Conservation (phyloP, 2,329 filamentous ascomycete species). For the Alternaria arborescens region DNA sequence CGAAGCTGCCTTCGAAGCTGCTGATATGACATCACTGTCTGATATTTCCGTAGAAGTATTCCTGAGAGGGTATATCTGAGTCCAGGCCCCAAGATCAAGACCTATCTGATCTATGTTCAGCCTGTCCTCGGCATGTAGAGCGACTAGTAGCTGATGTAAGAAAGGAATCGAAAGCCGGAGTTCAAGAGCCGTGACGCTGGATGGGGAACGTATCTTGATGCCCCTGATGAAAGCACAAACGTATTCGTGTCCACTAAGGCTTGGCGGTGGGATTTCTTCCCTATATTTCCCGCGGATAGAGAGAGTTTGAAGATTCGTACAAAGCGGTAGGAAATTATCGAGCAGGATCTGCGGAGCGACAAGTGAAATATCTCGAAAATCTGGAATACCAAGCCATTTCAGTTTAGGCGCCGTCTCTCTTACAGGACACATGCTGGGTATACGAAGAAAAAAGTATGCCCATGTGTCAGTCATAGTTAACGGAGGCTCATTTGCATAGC, state of each 20-base stretch:
- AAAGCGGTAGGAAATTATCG: slow-evolving; percentile 10
- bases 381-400: slow-evolving; percentile 32
- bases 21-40: slow-evolving; percentile 6
- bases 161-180: slow-evolving; percentile 29
- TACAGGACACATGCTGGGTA: background rate
- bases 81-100: slow-evolving; percentile 40
- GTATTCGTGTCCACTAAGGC: slow-evolving; percentile 15
- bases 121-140: slow-evolving; percentile 4
- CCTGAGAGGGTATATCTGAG: slow-evolving; percentile 29
- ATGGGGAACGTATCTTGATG: slow-evolving; percentile 9
- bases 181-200: slow-evolving; percentile 26
- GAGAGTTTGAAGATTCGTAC: slow-evolving; percentile 25
- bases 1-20: slow-evolving; percentile 8
- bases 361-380: slow-evolving; percentile 12
- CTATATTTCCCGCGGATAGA: slow-evolving; percentile 30
- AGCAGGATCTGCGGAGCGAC: background rate
- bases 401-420: slow-evolving; percentile 2
- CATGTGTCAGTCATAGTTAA: background rate
- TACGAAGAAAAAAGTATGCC: background rate
- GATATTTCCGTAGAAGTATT: background rate
- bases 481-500: background rate
- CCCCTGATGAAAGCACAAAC: slow-evolving; percentile 6
- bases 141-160: slow-evolving; percentile 20
- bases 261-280: slow-evolving; percentile 4
- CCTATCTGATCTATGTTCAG: slow-evolving; percentile 26